Percentiles rank a stretch among this genome's conserved stretches.
Evolutionary conservation across 768 basidiomycete genomes (phyloP).

Genomic region (Xerocomellus intermedius): DNA sequence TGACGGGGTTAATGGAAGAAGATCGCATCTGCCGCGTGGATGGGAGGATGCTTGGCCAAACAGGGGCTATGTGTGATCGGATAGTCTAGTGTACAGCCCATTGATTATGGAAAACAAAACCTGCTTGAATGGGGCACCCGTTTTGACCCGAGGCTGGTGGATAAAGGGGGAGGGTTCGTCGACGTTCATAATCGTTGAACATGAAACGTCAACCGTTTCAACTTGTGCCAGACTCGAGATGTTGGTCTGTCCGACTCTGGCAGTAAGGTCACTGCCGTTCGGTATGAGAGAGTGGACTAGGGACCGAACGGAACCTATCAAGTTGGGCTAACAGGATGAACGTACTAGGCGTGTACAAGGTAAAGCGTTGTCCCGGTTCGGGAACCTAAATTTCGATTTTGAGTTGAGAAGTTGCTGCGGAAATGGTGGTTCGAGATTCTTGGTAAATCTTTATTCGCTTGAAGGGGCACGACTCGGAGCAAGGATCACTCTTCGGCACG

Average conservation of each 20-base stretch:
- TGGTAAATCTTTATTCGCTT: neutral
- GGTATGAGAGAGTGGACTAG: neutral
- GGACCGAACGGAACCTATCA: neutral
- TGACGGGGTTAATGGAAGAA: neutral
- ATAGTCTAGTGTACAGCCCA: no score
- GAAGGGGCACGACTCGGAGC: neutral
- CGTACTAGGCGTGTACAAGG: no score
- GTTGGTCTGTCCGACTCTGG: neutral
- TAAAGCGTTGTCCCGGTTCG: neutral
- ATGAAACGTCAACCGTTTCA: slow-evolving; percentile 9
- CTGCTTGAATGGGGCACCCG: neutral
- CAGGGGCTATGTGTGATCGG: neutral
- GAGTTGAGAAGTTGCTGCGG: neutral
- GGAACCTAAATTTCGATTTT: neutral
- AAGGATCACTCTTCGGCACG: neutral
- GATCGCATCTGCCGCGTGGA: neutral
- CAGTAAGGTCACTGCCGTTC: neutral
- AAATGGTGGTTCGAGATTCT: neutral
- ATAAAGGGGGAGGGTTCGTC: neutral
- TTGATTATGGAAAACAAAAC: no score
- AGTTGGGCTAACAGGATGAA: no score
- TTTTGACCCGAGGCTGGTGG: neutral
- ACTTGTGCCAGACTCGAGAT: neutral
- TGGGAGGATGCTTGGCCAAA: neutral
- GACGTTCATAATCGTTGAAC: neutral